Percentiles rank a stretch among this genome's conserved stretches.
Evolutionary conservation across 78 protist genomes (phyloP).

Genomic region (Polysphondylium violaceum): DNA sequence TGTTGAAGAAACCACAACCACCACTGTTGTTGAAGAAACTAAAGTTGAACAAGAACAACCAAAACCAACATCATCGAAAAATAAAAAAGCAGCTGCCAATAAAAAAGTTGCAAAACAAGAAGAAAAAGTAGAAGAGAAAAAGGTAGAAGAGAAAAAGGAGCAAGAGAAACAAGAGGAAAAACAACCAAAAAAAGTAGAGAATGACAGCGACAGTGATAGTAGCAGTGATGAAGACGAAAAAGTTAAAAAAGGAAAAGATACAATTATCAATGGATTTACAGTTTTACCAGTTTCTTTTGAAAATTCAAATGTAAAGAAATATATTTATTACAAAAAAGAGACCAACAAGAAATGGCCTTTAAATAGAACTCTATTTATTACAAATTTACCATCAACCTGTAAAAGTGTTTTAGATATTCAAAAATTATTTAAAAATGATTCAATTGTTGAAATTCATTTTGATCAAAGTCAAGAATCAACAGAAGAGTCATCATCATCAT

Average conservation of each 20-base stretch:
- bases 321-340: constrained; percentile 61
- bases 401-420: background rate
- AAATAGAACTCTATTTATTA: constrained; percentile 35
- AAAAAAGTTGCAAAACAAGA: background rate
- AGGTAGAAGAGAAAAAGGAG: background rate
- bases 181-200: background rate
- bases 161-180: constrained; percentile 6
- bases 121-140: background rate
- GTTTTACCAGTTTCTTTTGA: constrained; percentile 40
- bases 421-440: constrained; percentile 42
- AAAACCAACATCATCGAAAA: background rate
- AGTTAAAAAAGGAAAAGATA: background rate
- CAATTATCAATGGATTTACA: constrained; percentile 56
- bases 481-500: background rate
- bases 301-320: constrained; percentile 9
- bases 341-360: constrained; percentile 71
- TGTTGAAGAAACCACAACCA: too few species aligned
- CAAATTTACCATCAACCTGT: constrained; percentile 49
- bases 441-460: constrained; percentile 29
- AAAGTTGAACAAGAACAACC: too few species aligned
- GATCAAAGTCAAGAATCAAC: background rate
- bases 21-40: too few species aligned
- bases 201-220: background rate
- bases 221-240: background rate
- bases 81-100: background rate